Evolutionary conservation across 305 asterid species (phyloP).

Genomic region (Fraxinus albicans): DNA sequence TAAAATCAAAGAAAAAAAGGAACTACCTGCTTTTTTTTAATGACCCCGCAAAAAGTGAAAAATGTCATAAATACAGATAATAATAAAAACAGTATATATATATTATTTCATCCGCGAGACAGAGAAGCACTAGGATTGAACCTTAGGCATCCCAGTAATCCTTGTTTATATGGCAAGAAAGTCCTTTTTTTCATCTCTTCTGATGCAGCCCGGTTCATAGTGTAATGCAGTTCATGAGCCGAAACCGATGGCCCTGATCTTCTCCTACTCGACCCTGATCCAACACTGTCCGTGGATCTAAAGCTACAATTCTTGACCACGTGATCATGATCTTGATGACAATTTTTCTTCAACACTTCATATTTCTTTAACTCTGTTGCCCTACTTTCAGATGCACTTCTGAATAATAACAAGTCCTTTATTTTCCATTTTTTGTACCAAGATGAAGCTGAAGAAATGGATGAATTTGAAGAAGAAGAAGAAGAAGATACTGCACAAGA

Average conservation of each 20-base stretch:
- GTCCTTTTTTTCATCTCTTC: conserved; percentile 67
- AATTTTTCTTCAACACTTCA: conserved; percentile 32
- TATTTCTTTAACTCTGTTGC: conserved; percentile 53
- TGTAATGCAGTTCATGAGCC: conserved; percentile 68
- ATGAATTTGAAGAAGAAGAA: conserved; percentile 35
- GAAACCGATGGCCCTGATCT: conserved; percentile 48
- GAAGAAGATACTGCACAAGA: conserved; percentile 27
- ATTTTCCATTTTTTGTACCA: conserved; percentile 82
- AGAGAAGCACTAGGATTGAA: conserved; percentile 39
- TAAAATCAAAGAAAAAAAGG: not conserved
- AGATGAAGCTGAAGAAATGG: conserved; percentile 19
- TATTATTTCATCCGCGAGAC: conserved; percentile 22
- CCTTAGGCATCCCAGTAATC: conserved; percentile 58
- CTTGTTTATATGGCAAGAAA: conserved; percentile 56
- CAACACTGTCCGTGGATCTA: conserved; percentile 60
- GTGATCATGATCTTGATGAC: conserved; percentile 36
- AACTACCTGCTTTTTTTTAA: not conserved
- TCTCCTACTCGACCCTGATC: conserved; percentile 51
- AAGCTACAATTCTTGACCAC: conserved; percentile 49
- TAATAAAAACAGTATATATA: not conserved
- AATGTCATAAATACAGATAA: not conserved
- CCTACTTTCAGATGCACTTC: conserved; percentile 87
- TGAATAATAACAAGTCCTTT: conserved; percentile 69
- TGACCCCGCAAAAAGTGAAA: not conserved
- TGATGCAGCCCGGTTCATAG: conserved; percentile 46